Evolutionary conservation across 2,329 filamentous ascomycete genomes (phyloP).

Genomic region (Aspergillus sp.): DNA sequence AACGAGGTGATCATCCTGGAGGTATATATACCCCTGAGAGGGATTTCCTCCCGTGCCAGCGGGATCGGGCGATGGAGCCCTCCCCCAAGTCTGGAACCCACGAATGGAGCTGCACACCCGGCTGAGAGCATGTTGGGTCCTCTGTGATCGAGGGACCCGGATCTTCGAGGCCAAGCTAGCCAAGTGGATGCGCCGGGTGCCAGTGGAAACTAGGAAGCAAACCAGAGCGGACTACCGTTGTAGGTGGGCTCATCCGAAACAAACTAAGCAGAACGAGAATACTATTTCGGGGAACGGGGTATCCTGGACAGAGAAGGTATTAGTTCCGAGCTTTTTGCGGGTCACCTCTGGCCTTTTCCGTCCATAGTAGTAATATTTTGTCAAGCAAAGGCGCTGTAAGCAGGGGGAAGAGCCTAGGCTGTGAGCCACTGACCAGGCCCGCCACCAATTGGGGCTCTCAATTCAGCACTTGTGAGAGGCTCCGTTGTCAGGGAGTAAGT

Average conservation of each 20-base stretch:
- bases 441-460: slow-evolving; percentile 1
- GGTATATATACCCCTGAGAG: slow-evolving; percentile 40
- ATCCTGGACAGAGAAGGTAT: slow-evolving; percentile 13
- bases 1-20: slow-evolving; percentile 26
- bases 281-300: slow-evolving; percentile 29
- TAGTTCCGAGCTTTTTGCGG: slow-evolving; percentile 18
- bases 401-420: slow-evolving; percentile 4
- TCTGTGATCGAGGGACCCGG: slow-evolving; percentile 22
- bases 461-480: background rate
- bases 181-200: slow-evolving; percentile 23
- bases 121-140: slow-evolving; percentile 13
- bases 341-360: slow-evolving; percentile 7
- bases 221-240: slow-evolving; percentile 18
- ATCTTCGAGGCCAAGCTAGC: slow-evolving; percentile 25
- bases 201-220: slow-evolving; percentile 18
- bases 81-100: slow-evolving; percentile 18
- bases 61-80: slow-evolving; percentile 15
- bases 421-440: slow-evolving; percentile 5
- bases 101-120: slow-evolving; percentile 14
- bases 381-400: background rate
- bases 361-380: background rate
- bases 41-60: slow-evolving; percentile 15
- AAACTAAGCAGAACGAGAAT: slow-evolving; percentile 19
- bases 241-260: slow-evolving; percentile 26
- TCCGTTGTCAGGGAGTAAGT: slow-evolving; percentile 7